A percentile compares a stretch with the other conserved stretches of the same genome.
These are phyloP conservation scores for Eucalyptus dawsonii DNA, from an alignment of 345 rosid species.

Conservation along the genomic window DNA sequence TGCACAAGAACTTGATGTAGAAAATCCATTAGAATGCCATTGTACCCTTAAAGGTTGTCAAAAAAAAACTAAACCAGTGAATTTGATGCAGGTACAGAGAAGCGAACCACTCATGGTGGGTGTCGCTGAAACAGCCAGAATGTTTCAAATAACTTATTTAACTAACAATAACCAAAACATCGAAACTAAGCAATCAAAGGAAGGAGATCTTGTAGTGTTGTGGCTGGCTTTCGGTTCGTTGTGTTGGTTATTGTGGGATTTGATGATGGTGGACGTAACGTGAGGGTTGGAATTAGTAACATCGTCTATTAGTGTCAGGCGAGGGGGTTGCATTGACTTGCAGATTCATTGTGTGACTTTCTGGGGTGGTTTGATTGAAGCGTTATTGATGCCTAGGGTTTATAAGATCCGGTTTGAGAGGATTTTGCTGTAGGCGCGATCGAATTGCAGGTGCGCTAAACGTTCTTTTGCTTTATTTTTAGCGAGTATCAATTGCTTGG, in stretches of 20 bases:
- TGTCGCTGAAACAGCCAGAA: background rate
- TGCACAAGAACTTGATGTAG: background rate
- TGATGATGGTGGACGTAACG: background rate
- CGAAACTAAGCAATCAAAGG: background rate
- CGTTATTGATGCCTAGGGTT: background rate
- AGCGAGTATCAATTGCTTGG: background rate
- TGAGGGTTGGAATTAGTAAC: background rate
- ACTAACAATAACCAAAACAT: background rate
- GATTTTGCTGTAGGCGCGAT: background rate
- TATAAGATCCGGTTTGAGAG: background rate
- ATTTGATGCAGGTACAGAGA: background rate
- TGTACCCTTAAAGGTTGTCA: background rate
- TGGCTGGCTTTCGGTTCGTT: background rate
- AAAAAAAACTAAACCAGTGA: background rate
- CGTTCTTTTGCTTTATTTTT: background rate
- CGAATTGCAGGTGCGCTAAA: background rate
- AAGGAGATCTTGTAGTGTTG: background rate
- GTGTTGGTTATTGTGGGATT: background rate
- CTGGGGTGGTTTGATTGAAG: background rate
- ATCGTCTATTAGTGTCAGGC: background rate
- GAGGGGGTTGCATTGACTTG: background rate
- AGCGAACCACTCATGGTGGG: background rate
- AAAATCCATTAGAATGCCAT: background rate
- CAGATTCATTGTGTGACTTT: background rate
- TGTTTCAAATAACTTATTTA: background rate